Base-by-base conservation (phyloP, 2,329 filamentous ascomycete species). In the Akanthomyces muscarius region DNA sequence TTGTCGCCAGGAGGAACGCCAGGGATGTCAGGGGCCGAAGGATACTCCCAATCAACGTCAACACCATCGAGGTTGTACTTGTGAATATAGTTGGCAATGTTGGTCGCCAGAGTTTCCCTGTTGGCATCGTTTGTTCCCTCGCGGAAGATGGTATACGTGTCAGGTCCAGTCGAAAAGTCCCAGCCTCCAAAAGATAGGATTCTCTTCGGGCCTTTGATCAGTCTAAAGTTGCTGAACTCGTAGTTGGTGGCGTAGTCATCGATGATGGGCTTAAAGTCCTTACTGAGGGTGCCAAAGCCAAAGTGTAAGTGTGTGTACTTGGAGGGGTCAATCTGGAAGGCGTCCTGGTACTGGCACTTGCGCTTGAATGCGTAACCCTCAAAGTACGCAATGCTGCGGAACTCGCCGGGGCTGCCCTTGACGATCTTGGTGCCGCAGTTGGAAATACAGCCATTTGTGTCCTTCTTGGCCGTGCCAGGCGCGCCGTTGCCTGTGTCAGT, bases 181-280 rank as follows among this genome's bases (percentile, higher is more conserved):
- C 79, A 81, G 13, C 80, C 79, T 14, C 79, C 79, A 65, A 82
- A 75, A 0, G 76, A 74, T 1, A 81, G 10, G 41, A 81, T 75
- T 16, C 67, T 69, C 63, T 77, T 75, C 2, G 71, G 41, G 2
- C 67, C 66, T 0, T 28, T 65, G 10, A 71, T 41, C 0, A 61
- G 47, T 52, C 65, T 69, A 56, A 78, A 76, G 1, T 67, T 56
- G 0, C 68, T 56, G 38, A 74, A 78, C 56, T 75, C 54, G 38
- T 57, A 57, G 2, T 42, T 67, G 16, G 59, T 50, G 16, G 68
- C 44, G 10, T 65, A 14, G 61, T 71, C 53, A 2, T 68, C 64
- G 4, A 74, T 68, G 1, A 67, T 57, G 60, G 21, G 21, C 48
- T 66, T 71, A 25, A 55, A 48, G 18, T 68, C 60, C 1, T 62